Conservation (phyloP, 805 yeast genomes). For the Yarrowia divulgata region DNA sequence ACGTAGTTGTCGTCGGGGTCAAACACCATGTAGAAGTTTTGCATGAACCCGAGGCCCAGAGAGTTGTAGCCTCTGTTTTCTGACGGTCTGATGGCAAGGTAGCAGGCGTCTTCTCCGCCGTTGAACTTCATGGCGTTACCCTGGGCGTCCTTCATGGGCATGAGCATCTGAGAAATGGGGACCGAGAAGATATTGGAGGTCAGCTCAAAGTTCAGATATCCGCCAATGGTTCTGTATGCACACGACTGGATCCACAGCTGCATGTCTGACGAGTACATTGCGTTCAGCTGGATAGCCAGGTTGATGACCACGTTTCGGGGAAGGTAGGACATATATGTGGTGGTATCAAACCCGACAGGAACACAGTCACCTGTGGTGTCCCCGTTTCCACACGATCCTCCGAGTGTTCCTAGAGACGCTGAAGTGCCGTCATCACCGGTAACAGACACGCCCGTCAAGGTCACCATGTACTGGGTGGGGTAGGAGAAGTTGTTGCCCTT, state of each 20-base stretch:
- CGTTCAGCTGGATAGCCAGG: conserved; percentile 45
- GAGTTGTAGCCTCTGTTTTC: conserved; percentile 42
- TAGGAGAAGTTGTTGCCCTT: conserved; percentile 30
- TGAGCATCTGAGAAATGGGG: conserved; percentile 42
- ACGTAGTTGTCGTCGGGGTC: conserved; percentile 43
- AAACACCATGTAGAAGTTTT: conserved; percentile 43
- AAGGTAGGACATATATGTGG: conserved; percentile 43
- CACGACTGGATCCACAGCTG: conserved; percentile 46
- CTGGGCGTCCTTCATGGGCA: conserved; percentile 41
- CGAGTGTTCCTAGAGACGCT: conserved; percentile 6
- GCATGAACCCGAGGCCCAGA: conserved; percentile 43
- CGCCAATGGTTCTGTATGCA: conserved; percentile 41
- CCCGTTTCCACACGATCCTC: conserved; percentile 12
- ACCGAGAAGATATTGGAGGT: conserved; percentile 42
- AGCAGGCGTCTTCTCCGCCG: conserved; percentile 43
- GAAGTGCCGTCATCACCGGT: conserved; percentile 21
- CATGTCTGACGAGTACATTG: conserved; percentile 42
- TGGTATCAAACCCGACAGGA: conserved; percentile 44
- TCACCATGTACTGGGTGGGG: conserved; percentile 36
- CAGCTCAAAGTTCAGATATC: conserved; percentile 43
- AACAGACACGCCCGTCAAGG: conserved; percentile 25
- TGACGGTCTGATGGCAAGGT: conserved; percentile 42
- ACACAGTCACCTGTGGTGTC: conserved; percentile 17
- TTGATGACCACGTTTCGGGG: conserved; percentile 44
- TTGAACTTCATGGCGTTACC: conserved; percentile 41